A percentile compares a stretch with the other conserved stretches of the same genome.
phyloP scores from a whole-genome alignment of 495 filamentous ascomycete species.

The Neurospora sp. region DNA sequence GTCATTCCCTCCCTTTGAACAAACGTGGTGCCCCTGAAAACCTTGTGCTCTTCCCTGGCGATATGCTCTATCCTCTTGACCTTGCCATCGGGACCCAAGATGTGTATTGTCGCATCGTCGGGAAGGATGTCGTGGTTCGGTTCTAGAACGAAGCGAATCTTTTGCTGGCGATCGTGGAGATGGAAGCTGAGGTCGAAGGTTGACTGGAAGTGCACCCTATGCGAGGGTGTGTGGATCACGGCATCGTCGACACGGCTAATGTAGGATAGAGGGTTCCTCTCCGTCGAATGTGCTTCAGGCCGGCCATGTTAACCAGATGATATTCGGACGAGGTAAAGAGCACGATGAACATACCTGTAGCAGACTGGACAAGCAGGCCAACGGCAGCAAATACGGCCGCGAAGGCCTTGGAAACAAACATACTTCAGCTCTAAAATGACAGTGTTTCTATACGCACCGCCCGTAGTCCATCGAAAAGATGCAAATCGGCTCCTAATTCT shows the following conservation, averaged over 20 bases:
- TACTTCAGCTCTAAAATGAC: slow-evolving; percentile 10
- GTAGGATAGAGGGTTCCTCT: slow-evolving; percentile 65
- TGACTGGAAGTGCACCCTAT: slow-evolving; percentile 67
- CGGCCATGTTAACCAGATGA: slow-evolving; percentile 4
- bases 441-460: background rate
- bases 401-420: slow-evolving; percentile 25
- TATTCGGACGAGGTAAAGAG: background rate
- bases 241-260: slow-evolving; percentile 65
- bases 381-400: slow-evolving; percentile 22
- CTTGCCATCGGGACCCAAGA: slow-evolving; percentile 59
- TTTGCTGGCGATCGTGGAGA: slow-evolving; percentile 54
- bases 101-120: slow-evolving; percentile 61
- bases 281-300: slow-evolving; percentile 55
- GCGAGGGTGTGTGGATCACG: slow-evolving; percentile 65
- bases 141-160: slow-evolving; percentile 70
- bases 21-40: slow-evolving; percentile 76
- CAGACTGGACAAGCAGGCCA: slow-evolving; percentile 18
- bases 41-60: slow-evolving; percentile 58
- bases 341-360: slow-evolving; percentile 17
- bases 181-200: slow-evolving; percentile 76
- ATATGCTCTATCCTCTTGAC: slow-evolving; percentile 52
- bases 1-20: slow-evolving; percentile 46
- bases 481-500: background rate
- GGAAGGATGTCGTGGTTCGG: slow-evolving; percentile 87
- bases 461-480: background rate